Base-by-base conservation (phyloP, 2,329 filamentous ascomycete species). In the Phaeosphaeriaceae sp. region DNA sequence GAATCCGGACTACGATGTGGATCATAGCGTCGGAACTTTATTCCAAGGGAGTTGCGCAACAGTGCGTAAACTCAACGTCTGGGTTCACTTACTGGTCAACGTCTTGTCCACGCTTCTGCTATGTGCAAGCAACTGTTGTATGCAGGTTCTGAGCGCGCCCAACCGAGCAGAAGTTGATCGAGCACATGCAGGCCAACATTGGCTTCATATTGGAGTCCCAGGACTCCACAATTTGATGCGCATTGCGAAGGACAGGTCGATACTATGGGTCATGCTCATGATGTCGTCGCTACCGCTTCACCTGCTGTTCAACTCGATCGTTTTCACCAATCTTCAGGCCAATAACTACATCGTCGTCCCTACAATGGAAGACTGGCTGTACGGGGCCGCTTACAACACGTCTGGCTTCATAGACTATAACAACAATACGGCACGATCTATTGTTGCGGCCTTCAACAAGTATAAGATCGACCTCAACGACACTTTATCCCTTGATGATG, bases 71-170 rank as follows among this genome's bases (percentile, higher is more conserved):
- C 25, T 59, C 7, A 62, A 60, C 20, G 50, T 62, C 1, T 57
- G 46, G 47, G 44, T 81, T 0, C 83, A 86, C 67, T 63, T 85
- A 15, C 49, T 78, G 1, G 80, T 86, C 61, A 86, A 86, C 67
- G 58, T 75, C 0, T 66, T 84, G 20, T 79, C 79, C 33, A 73
- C 70, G 1, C 44, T 70, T 10, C 50, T 74, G 0, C 58, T 73
- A 2, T 58, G 54, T 7, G 65, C 64, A 6, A 70, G 67, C 54
- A 74, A 69, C 42, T 72, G 69, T 45, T 62, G 64, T 22, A 73
- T 74, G 69, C 70, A 74, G 44, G 65, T 68, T 3, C 51, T 74
- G 9, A 58, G 54, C 31, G 62, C 69, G 1, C 71, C 70, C 1
- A 67, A 54, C 21, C 54, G 70, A 41, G 51, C 48, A 2, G 70